Base-by-base conservation (phyloP, 2,329 filamentous ascomycete species). In the Calycina marina region DNA sequence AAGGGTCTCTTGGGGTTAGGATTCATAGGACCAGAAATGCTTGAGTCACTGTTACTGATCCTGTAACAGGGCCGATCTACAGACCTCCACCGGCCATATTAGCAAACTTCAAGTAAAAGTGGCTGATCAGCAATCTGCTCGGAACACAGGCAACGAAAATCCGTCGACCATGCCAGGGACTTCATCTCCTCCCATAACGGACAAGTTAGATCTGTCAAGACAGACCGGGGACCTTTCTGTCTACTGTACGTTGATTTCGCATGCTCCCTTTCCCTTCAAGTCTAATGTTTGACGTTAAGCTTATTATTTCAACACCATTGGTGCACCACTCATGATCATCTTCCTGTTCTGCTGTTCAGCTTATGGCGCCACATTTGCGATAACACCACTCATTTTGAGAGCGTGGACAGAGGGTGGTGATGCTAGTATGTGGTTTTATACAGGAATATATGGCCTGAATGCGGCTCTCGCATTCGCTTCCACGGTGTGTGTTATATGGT, bases 201-300 rank as follows among this genome's bases (percentile, higher is more conserved):
- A 25, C 16, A 17, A 25, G 10, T 14, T 14, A 6, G 22, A 32
- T 17, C 22, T 32, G 5, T 15, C 30, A 32, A 25, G 18, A 11
- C 5, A 11, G 13, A 32, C 11, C 14, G 30, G 30, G 5, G 22
- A 32, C 14, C 12, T 32, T 11, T 25, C 18, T 6, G 22, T 32
- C 22, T 32, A 32, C 6, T 9, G 25, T 28, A 28, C 14, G 25
- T 28, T 14, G 10, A 3, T n/a, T n/a, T n/a, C n/a, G n/a, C n/a
- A n/a, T n/a, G n/a, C n/a, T n/a, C n/a, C n/a, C n/a, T n/a, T n/a
- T n/a, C n/a, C n/a, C n/a, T n/a, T n/a, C n/a, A n/a, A n/a, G n/a
- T n/a, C n/a, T n/a, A n/a, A n/a, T n/a, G n/a, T n/a, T n/a, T n/a
- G n/a, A n/a, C n/a, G n/a, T n/a, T 9, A 11, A 28, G 25, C 14